These are phyloP conservation scores for Cymbidium sinense DNA, from an alignment of 106 monocot species.

Conservation along the genomic window DNA sequence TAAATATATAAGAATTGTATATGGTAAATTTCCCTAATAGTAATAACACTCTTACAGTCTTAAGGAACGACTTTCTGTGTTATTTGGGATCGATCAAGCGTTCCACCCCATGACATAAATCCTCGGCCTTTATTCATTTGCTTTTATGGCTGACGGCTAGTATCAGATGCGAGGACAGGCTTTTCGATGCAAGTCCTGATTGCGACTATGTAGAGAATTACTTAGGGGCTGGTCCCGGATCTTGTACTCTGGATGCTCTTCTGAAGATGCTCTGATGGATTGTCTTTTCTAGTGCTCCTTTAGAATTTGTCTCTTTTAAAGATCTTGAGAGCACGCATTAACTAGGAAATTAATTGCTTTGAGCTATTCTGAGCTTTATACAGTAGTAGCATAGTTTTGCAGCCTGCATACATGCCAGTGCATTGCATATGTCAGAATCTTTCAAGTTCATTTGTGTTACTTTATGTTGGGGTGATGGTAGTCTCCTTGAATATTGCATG, in stretches of 20 bases:
- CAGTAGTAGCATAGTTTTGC: too few relatives aligned
- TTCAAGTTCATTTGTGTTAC: background rate
- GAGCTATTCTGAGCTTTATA: slow-evolving; percentile 1
- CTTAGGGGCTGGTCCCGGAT: background rate
- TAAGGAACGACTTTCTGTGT: too few relatives aligned
- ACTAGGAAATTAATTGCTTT: slow-evolving; percentile 5
- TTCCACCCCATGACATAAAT: too few relatives aligned
- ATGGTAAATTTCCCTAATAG: too few relatives aligned
- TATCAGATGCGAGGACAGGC: background rate
- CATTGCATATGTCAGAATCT: background rate
- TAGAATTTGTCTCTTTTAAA: background rate
- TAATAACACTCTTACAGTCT: too few relatives aligned
- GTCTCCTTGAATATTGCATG: background rate
- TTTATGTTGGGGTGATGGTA: background rate
- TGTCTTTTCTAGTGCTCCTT: background rate
- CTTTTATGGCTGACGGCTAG: background rate
- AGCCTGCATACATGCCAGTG: too few relatives aligned
- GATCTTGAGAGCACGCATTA: background rate
- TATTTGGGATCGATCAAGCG: too few relatives aligned
- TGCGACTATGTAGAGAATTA: background rate
- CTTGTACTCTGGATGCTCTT: background rate
- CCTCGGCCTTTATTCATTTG: background rate
- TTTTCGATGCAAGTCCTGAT: background rate
- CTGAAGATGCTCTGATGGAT: background rate
- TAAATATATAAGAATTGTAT: too few relatives aligned